Base-by-base conservation (phyloP, 1,139 yeast genomes). In the Barnettozyma hawaiiensis region DNA sequence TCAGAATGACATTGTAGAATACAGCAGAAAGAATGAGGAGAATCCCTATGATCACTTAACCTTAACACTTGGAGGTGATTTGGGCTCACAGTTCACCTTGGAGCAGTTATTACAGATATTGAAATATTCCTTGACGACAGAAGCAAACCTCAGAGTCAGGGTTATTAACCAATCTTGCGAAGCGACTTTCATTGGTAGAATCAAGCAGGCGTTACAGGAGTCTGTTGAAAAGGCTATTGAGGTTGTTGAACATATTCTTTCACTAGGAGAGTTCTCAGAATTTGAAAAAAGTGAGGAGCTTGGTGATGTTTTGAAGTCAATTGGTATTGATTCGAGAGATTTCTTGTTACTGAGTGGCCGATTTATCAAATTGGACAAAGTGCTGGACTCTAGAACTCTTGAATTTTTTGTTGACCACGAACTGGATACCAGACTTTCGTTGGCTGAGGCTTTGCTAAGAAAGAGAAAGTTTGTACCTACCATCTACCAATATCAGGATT, bases 31-130 rank as follows among this genome's bases (percentile, higher is more conserved):
- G 45, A 48, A 16, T 39, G 60, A 7, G 47, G 64, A 36, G 8
- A 28, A 33, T 1, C 31, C 32, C 4, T 21, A 23, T 58, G 62
- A 35, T 4, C 16, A 37, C 29, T 47, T 52, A 1, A 67, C 81
- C 0, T 50, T 78, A 14, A 78, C 85, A 71, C 50, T 82, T 11
- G 61, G 78, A 42, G 89, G 86, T 12, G 76, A 79, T 53, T 69
- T 79, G 41, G 62, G 66, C 14, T 55, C 67, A 3, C 39, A 49
- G 2, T 46, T 52, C 2, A 60, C 72, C 14, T 43, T 70, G 15
- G 51, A 61, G 2, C 87, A 81, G 54, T 57, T 79, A 11, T 46
- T 61, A 10, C 66, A 65, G 26, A 53, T 69, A 2, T 54, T 78
- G 42, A 50, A 54, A 18, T 58, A 55, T 39, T 41, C 54, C 3